Evolutionary conservation across 306 rosid genomes (phyloP).

Genomic region (Myrica gale): DNA sequence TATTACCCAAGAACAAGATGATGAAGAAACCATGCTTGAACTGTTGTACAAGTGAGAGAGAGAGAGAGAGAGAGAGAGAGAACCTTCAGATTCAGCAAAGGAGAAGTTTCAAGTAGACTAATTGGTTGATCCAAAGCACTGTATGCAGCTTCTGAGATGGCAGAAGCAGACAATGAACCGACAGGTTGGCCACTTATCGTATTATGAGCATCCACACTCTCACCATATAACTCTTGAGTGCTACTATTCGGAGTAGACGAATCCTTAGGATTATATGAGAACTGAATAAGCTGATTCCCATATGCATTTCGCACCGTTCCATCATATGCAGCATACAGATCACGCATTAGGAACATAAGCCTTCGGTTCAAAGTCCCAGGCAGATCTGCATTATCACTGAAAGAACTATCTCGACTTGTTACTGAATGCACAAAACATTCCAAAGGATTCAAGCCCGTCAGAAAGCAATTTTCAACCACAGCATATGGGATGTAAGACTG

Average conservation of each 20-base stretch:
- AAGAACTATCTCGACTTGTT: slow-evolving; percentile 77
- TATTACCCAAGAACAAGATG: slow-evolving; percentile 1
- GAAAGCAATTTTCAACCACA: slow-evolving; percentile 73
- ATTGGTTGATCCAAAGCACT: slow-evolving; percentile 96
- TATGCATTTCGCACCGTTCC: slow-evolving; percentile 89
- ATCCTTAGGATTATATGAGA: slow-evolving; percentile 46
- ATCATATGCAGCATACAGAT: slow-evolving; percentile 70
- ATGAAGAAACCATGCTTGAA: not conserved
- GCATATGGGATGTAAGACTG: slow-evolving; percentile 78
- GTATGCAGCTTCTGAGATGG: slow-evolving; percentile 95
- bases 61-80: slow-evolving; percentile 17
- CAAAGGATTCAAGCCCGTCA: slow-evolving; percentile 83
- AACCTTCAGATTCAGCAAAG: slow-evolving; percentile 80
- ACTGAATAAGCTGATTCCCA: slow-evolving; percentile 77
- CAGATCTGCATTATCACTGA: slow-evolving; percentile 92
- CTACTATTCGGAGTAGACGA: slow-evolving; percentile 20
- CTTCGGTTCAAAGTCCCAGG: slow-evolving; percentile 85
- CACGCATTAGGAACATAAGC: slow-evolving; percentile 91
- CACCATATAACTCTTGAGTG: slow-evolving; percentile 8
- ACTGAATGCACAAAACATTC: slow-evolving; percentile 96
- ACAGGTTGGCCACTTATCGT: slow-evolving; percentile 69
- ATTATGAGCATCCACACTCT: slow-evolving; percentile 23
- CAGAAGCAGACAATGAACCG: slow-evolving; percentile 90
- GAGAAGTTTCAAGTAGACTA: slow-evolving; percentile 89
- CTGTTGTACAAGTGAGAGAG: not conserved